Percentiles rank a stretch among this genome's conserved stretches.
These are phyloP conservation scores for Thelephora aurantiotincta DNA, from an alignment of 768 basidiomycete species.

Conservation along the genomic window DNA sequence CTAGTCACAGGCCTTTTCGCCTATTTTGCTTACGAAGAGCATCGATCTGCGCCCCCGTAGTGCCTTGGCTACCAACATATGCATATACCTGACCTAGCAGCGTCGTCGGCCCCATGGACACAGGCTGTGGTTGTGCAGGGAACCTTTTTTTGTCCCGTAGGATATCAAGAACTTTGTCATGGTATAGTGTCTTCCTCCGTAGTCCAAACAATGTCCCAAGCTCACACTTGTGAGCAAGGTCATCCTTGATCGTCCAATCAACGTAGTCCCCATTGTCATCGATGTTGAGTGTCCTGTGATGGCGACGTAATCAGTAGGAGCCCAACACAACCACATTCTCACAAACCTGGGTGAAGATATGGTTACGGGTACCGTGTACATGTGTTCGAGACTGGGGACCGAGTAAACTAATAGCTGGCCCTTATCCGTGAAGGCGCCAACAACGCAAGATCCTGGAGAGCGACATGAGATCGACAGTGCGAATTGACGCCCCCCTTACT, in stretches of 20 bases:
- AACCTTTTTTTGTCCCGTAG: slow-evolving; percentile 23
- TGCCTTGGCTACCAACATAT: slow-evolving; percentile 32
- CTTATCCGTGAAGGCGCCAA: slow-evolving; percentile 41
- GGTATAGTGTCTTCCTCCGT: slow-evolving; percentile 28
- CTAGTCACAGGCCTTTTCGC: not conserved
- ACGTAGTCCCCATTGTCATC: slow-evolving; percentile 45
- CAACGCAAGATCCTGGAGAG: slow-evolving; percentile 29
- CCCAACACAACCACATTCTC: not conserved
- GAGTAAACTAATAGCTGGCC: slow-evolving; percentile 42
- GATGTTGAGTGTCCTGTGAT: slow-evolving; percentile 21
- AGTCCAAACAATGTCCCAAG: slow-evolving; percentile 50
- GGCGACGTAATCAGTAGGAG: not conserved
- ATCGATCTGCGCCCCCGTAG: slow-evolving; percentile 49
- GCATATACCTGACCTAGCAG: slow-evolving; percentile 28
- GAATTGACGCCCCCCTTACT: slow-evolving; percentile 26
- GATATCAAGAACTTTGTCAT: slow-evolving; percentile 38
- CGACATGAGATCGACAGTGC: slow-evolving; percentile 1
- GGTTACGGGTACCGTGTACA: slow-evolving; percentile 25
- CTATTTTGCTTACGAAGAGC: slow-evolving; percentile 29
- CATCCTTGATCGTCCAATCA: slow-evolving; percentile 20
- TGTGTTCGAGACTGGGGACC: slow-evolving; percentile 43
- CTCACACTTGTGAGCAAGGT: slow-evolving; percentile 9
- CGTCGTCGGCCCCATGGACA: slow-evolving; percentile 43
- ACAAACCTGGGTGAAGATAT: slow-evolving; percentile 12
- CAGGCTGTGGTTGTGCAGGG: slow-evolving; percentile 48